Conservation (phyloP, 1,139 yeast species). For the Suhomyces bolitotheri region DNA sequence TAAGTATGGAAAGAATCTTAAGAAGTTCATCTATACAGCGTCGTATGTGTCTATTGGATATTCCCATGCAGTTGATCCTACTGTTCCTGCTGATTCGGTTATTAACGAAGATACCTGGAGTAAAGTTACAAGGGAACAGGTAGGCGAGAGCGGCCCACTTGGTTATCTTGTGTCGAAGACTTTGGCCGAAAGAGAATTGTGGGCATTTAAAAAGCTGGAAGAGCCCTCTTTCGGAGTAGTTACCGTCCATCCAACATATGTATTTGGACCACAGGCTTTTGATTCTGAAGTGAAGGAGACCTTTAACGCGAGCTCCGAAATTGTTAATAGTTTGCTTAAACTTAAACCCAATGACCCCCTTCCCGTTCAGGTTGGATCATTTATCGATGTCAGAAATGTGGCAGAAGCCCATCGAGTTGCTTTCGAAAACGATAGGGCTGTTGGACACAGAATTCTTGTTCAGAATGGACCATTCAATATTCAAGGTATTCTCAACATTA, state of each 20-base stretch:
- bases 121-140: constrained; percentile 1
- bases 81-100: not conserved
- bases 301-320: constrained; percentile 1
- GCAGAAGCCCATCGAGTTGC: constrained; percentile 16
- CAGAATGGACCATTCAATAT: constrained; percentile 10
- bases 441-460: constrained; percentile 12
- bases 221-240: constrained; percentile 3
- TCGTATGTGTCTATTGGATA: not conserved
- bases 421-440: constrained; percentile 12
- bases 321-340: constrained; percentile 4
- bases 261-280: constrained; percentile 3
- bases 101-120: constrained; percentile 3
- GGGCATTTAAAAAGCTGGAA: constrained; percentile 1
- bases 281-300: not conserved
- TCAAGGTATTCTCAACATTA: constrained; percentile 36
- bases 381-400: constrained; percentile 16
- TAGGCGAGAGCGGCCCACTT: not conserved
- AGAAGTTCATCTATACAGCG: constrained; percentile 1
- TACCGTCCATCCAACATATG: constrained; percentile 2
- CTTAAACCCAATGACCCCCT: constrained; percentile 17
- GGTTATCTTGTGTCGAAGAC: constrained; percentile 2
- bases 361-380: constrained; percentile 12
- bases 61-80: not conserved
- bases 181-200: constrained; percentile 1
- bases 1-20: constrained; percentile 1